Evolutionary conservation across 2,329 filamentous ascomycete species (phyloP).

Genomic region (Talaromyces albobiverticillius): DNA sequence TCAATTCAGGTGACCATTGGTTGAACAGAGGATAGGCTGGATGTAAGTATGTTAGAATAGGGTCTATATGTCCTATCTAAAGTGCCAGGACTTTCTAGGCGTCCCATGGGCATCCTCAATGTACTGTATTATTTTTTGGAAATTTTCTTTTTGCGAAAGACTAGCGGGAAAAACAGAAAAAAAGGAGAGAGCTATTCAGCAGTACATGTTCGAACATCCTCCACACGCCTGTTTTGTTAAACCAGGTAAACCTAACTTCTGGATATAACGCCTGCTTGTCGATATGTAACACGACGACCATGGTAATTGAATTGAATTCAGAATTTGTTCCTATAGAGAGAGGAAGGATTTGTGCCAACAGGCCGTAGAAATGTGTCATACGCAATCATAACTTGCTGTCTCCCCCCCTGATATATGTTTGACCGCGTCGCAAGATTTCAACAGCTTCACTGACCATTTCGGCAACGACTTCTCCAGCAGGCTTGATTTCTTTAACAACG

Average conservation of each 20-base stretch:
- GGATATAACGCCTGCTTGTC: neutral
- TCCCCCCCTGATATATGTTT: conserved; percentile 53
- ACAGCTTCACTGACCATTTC: conserved; percentile 83
- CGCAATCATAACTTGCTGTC: conserved; percentile 44
- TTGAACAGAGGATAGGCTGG: neutral
- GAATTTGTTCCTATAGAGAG: neutral
- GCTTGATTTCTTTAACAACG: conserved; percentile 71
- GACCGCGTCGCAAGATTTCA: conserved; percentile 61
- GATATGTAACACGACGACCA: neutral
- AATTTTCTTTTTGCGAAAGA: neutral
- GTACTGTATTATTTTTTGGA: conserved; percentile 6
- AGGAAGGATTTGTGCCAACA: too few species aligned
- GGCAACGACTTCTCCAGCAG: conserved; percentile 77
- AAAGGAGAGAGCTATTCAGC: neutral
- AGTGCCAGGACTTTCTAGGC: neutral
- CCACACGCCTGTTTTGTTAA: neutral
- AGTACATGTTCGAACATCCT: neutral
- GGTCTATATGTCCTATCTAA: neutral
- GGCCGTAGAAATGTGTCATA: neutral
- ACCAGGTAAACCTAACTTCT: neutral
- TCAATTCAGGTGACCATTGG: neutral
- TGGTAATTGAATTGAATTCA: neutral
- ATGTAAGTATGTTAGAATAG: conserved; percentile 9
- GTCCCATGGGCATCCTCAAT: neutral
- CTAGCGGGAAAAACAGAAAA: neutral